Percentiles rank a stretch among this genome's conserved stretches.
Conservation (phyloP, 208 protist species). For the Borovskyia barvae region DNA sequence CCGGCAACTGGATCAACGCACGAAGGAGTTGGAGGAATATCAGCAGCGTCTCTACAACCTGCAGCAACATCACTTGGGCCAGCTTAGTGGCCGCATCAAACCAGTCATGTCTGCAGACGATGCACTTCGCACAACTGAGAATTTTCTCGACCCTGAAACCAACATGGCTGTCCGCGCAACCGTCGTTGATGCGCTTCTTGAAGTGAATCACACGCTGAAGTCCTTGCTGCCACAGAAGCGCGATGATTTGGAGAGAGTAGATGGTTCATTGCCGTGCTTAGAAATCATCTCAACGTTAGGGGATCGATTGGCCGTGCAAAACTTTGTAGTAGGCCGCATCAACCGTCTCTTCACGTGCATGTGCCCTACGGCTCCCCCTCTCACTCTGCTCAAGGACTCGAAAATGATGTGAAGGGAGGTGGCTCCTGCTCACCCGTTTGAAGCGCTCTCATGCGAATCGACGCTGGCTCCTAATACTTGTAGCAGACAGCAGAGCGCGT, state of each 20-base stretch:
- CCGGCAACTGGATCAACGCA: conserved; percentile 43
- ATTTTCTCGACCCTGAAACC: conserved; percentile 59
- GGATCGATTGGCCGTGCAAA: conserved; percentile 55
- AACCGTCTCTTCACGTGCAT: conserved; percentile 56
- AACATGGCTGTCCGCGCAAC: conserved; percentile 55
- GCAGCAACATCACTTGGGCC: conserved; percentile 51
- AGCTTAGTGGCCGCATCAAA: conserved; percentile 56
- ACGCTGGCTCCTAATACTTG: too few relatives aligned
- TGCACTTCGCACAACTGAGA: conserved; percentile 36
- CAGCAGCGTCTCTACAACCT: conserved; percentile 40
- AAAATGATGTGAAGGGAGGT: conserved; percentile 24
- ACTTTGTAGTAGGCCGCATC: conserved; percentile 57
- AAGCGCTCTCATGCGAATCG: not conserved
- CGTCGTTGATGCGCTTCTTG: conserved; percentile 49
- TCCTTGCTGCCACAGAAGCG: conserved; percentile 1
- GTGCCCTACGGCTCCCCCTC: conserved; percentile 50
- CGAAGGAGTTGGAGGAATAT: conserved; percentile 33
- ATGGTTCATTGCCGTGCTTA: conserved; percentile 23
- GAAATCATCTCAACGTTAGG: conserved; percentile 25
- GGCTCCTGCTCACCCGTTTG: not conserved
- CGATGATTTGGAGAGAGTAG: not conserved
- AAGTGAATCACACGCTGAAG: conserved; percentile 37
- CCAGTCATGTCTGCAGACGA: conserved; percentile 28
- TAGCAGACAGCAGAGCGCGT: too few relatives aligned
- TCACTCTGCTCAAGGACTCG: conserved; percentile 26